phyloP scores from a whole-genome alignment of 1,139 yeast species.

The Suhomyces chickasaworum region DNA sequence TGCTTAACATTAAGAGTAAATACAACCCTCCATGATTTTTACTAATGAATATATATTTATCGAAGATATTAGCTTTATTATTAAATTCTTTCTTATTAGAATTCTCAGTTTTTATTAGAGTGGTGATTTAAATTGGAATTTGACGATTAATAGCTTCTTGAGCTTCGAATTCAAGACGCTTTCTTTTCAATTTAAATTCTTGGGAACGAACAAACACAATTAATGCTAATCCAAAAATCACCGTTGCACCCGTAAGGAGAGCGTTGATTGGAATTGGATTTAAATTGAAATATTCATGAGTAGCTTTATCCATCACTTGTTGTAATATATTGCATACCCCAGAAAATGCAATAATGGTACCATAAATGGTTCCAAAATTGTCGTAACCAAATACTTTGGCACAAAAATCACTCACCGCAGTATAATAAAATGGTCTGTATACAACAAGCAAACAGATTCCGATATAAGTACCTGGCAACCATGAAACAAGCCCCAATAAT shows the following conservation, averaged over 20 bases:
- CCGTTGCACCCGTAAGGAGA: slow-evolving; percentile 53
- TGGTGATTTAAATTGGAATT: slow-evolving; percentile 43
- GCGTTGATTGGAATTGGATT: slow-evolving; percentile 80
- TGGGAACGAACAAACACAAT: slow-evolving; percentile 57
- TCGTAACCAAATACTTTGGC: slow-evolving; percentile 93
- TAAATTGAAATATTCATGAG: slow-evolving; percentile 66
- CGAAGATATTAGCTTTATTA: too few relatives aligned
- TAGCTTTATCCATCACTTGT: slow-evolving; percentile 64
- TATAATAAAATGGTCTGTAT: slow-evolving; percentile 88
- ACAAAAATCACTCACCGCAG: slow-evolving; percentile 87
- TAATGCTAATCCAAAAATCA: slow-evolving; percentile 54
- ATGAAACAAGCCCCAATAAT: slow-evolving; percentile 60
- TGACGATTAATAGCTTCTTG: slow-evolving; percentile 52
- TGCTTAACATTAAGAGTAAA: slow-evolving; percentile 17
- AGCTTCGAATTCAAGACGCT: slow-evolving; percentile 63
- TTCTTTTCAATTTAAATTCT: slow-evolving; percentile 51
- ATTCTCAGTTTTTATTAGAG: background rate
- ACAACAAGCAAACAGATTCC: slow-evolving; percentile 76
- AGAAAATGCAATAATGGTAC: slow-evolving; percentile 76
- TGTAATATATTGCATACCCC: slow-evolving; percentile 78
- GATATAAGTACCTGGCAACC: slow-evolving; percentile 52
- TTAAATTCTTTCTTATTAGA: too few relatives aligned
- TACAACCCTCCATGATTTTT: background rate
- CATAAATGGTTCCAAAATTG: slow-evolving; percentile 91
- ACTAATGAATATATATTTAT: background rate